A percentile compares a stretch with the other conserved stretches of the same genome.
Conservation (phyloP, 2,329 filamentous ascomycete genomes). For the Alternaria alternata region DNA sequence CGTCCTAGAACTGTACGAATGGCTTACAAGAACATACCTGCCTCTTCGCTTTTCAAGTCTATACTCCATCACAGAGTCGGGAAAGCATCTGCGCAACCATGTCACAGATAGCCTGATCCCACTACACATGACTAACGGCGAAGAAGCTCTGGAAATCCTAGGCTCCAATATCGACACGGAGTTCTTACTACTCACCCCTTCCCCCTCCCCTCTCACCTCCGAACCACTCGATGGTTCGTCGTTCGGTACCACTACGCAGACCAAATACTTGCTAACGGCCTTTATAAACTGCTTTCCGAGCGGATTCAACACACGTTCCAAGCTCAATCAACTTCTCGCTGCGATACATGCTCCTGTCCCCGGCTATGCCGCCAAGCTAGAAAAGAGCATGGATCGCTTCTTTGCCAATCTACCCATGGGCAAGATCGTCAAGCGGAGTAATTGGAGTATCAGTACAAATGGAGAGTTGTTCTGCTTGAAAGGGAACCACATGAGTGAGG, state of each 20-base stretch:
- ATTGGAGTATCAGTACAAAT: conserved; percentile 60
- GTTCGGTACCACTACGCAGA: conserved; percentile 40
- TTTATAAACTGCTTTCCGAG: conserved; percentile 65
- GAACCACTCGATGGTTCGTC: not conserved
- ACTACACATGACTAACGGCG: conserved; percentile 45
- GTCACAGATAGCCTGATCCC: conserved; percentile 56
- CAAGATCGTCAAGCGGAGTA: conserved; percentile 63
- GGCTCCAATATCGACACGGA: conserved; percentile 66
- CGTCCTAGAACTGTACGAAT: conserved; percentile 65
- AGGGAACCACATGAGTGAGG: conserved; percentile 56
- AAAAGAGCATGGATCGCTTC: conserved; percentile 68
- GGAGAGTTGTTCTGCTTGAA: conserved; percentile 51
- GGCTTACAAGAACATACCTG: conserved; percentile 63
- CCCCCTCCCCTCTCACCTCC: not conserved
- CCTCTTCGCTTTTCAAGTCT: conserved; percentile 65
- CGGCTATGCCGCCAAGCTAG: conserved; percentile 64
- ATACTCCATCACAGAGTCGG: conserved; percentile 52
- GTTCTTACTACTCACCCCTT: conserved; percentile 61
- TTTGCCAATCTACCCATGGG: conserved; percentile 64
- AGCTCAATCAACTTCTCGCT: conserved; percentile 61
- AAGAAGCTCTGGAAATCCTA: conserved; percentile 58
- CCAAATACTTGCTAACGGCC: conserved; percentile 63
- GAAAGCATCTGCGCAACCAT: conserved; percentile 52
- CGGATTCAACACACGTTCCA: conserved; percentile 65
- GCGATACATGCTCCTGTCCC: conserved; percentile 68